These are phyloP conservation scores for Onygenales sp. DNA, from an alignment of 2,329 filamentous ascomycete species.

Conservation along the genomic window DNA sequence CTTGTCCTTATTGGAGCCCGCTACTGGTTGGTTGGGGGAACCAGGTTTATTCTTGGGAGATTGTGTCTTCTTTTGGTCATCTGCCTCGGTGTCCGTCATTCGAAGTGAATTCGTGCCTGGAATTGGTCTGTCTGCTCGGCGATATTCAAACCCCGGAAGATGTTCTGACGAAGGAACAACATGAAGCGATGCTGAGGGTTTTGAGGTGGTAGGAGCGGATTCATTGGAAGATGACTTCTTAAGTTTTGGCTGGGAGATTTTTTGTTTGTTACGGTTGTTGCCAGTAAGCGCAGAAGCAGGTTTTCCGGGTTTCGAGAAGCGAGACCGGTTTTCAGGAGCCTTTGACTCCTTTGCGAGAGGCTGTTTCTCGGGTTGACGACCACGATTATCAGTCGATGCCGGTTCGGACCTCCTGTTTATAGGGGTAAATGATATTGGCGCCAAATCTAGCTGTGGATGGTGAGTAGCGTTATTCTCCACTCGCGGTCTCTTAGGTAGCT, in stretches of 20 bases:
- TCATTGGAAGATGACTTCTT: neutral
- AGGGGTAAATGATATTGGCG: neutral
- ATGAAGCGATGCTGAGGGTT: slow-evolving; percentile 17
- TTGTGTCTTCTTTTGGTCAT: neutral
- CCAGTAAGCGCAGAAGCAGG: slow-evolving; percentile 1
- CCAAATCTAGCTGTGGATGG: too few relatives aligned
- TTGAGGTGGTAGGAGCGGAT: slow-evolving; percentile 1
- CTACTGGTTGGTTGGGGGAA: neutral
- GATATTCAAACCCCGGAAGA: slow-evolving; percentile 31
- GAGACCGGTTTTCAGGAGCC: neutral
- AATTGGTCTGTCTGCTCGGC: slow-evolving; percentile 13
- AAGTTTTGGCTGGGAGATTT: neutral
- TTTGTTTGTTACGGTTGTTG: neutral
- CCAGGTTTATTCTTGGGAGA: neutral
- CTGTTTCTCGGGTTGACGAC: neutral
- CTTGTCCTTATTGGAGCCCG: neutral
- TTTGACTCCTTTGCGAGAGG: neutral
- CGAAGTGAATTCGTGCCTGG: slow-evolving; percentile 5
- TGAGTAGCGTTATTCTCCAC: neutral
- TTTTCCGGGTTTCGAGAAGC: neutral
- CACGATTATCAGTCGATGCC: neutral
- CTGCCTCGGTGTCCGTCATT: slow-evolving; percentile 5
- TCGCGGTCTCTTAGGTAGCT: neutral
- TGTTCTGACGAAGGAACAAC: slow-evolving; percentile 28
- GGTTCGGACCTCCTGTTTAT: neutral